These are phyloP conservation scores for Citrus cavaleriei DNA, from an alignment of 345 rosid species.

Conservation along the genomic window DNA sequence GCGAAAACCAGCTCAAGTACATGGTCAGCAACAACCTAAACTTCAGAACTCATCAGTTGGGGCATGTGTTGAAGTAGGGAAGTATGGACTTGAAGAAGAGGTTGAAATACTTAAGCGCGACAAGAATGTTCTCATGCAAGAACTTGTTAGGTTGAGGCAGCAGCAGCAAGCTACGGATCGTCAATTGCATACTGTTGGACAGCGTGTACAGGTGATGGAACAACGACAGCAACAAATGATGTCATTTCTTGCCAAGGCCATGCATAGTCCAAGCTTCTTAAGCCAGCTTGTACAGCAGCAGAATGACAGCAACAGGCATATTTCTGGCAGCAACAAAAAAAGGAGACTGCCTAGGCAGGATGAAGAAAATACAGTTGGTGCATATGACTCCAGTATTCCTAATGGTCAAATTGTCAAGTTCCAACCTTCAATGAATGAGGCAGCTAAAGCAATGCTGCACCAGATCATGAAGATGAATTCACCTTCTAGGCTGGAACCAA, in stretches of 20 bases:
- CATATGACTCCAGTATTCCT: slow-evolving; percentile 25
- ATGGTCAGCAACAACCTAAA: slow-evolving; percentile 43
- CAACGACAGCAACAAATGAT: slow-evolving; percentile 93
- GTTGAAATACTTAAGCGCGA: slow-evolving; percentile 84
- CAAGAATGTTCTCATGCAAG: slow-evolving; percentile 91
- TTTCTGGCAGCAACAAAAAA: slow-evolving; percentile 66
- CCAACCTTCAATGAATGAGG: slow-evolving; percentile 63
- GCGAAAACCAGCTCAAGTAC: slow-evolving; percentile 63
- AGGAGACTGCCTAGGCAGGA: slow-evolving; percentile 70
- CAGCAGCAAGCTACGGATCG: slow-evolving; percentile 76
- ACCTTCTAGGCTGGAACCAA: slow-evolving; percentile 48
- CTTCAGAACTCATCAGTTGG: slow-evolving; percentile 57
- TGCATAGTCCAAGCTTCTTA: slow-evolving; percentile 76
- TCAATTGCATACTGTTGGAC: slow-evolving; percentile 69
- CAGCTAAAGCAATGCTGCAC: slow-evolving; percentile 63
- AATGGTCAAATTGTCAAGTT: slow-evolving; percentile 70
- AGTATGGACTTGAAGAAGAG: slow-evolving; percentile 81
- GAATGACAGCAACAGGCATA: slow-evolving; percentile 54
- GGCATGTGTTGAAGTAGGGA: slow-evolving; percentile 84
- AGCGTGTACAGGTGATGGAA: slow-evolving; percentile 88
- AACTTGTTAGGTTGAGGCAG: slow-evolving; percentile 85
- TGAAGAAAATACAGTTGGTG: slow-evolving; percentile 34
- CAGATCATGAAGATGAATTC: slow-evolving; percentile 52
- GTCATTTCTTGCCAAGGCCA: slow-evolving; percentile 86
- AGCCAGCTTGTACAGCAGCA: slow-evolving; percentile 76